Conservation (phyloP, 139 green algal species). For the Tetradesmus lagerheimii region DNA sequence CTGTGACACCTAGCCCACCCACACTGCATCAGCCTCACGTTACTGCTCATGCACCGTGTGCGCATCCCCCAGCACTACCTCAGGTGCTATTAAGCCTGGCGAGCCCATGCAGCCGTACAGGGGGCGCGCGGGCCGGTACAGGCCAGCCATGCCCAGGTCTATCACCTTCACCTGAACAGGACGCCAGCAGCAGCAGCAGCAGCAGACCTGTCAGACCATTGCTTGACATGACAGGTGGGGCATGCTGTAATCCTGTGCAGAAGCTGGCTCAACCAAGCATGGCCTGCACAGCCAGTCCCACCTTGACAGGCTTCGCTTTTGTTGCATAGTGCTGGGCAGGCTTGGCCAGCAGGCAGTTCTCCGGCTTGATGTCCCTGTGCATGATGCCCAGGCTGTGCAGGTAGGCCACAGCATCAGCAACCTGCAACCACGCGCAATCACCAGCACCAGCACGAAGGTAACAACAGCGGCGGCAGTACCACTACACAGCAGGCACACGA, state of each 20-base stretch:
- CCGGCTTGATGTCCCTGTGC: constrained; percentile 66
- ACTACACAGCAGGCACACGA: neutral
- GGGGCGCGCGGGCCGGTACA: constrained; percentile 12
- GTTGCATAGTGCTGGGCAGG: constrained; percentile 41
- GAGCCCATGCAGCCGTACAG: constrained; percentile 60
- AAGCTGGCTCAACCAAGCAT: neutral
- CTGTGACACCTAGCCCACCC: neutral
- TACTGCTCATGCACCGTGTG: constrained; percentile 31
- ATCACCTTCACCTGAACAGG: constrained; percentile 65
- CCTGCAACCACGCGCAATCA: constrained; percentile 5
- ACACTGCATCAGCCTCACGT: neutral
- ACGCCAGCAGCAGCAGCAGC: neutral
- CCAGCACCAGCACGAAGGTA: neutral
- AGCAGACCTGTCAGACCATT: no score
- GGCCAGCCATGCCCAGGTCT: constrained; percentile 66
- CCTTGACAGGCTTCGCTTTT: constrained; percentile 41
- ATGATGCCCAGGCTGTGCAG: constrained; percentile 68
- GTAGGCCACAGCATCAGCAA: constrained; percentile 58
- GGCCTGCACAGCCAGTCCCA: neutral
- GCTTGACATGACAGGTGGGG: neutral
- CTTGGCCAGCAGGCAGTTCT: constrained; percentile 64
- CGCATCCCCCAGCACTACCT: constrained; percentile 47
- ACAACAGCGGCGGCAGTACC: neutral
- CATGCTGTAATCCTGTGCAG: neutral
- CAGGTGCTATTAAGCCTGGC: constrained; percentile 66